Conservation (phyloP, 768 basidiomycete species). For the Calocera viscosa region DNA sequence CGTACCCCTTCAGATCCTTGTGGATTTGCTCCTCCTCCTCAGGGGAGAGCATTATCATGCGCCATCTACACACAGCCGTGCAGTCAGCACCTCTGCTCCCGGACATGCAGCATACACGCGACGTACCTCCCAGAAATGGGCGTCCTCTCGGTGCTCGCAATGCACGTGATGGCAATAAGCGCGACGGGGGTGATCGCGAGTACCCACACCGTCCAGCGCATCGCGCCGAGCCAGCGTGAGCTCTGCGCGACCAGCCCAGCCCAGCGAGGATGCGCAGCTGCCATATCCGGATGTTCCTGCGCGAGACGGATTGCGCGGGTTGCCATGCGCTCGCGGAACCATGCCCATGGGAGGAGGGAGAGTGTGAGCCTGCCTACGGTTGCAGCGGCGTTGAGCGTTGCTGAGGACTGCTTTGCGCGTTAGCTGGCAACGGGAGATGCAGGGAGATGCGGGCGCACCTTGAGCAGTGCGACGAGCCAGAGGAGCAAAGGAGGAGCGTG, state of each 20-base stretch:
- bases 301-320: background rate
- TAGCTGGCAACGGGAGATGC: background rate
- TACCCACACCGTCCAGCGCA: background rate
- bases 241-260: slow-evolving; percentile 8
- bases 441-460: slow-evolving; percentile 35
- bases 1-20: slow-evolving; percentile 62
- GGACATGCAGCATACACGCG: no score
- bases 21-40: slow-evolving; percentile 87
- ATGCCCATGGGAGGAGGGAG: slow-evolving; percentile 58
- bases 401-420: slow-evolving; percentile 43
- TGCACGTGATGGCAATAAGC: slow-evolving; percentile 54
- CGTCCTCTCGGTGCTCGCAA: slow-evolving; percentile 63
- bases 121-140: slow-evolving; percentile 76
- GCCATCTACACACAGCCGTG: slow-evolving; percentile 43
- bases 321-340: slow-evolving; percentile 28
- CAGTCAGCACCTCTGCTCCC: no score
- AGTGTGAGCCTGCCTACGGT: slow-evolving; percentile 59
- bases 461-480: slow-evolving; percentile 44
- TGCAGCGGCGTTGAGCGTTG: slow-evolving; percentile 56
- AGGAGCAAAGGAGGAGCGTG: background rate
- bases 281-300: slow-evolving; percentile 11
- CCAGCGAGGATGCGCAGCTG: slow-evolving; percentile 4
- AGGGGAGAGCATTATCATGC: slow-evolving; percentile 77
- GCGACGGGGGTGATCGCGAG: slow-evolving; percentile 49
- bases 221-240: slow-evolving; percentile 21